These are phyloP conservation scores for Phytomonas francai DNA, from an alignment of 208 protist species.

Conservation along the genomic window DNA sequence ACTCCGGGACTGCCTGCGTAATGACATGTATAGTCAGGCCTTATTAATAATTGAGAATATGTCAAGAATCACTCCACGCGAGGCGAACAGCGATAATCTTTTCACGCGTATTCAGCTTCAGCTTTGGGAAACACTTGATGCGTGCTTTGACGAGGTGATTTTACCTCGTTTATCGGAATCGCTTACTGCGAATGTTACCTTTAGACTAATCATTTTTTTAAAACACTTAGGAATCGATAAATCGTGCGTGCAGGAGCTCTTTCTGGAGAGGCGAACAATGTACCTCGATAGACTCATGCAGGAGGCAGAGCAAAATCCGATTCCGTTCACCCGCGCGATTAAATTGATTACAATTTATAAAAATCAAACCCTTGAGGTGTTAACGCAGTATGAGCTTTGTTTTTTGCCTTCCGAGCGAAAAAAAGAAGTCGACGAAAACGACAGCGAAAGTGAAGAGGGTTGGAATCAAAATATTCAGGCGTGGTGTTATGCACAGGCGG, in stretches of 20 bases:
- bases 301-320: conserved; percentile 30
- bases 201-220: conserved; percentile 59
- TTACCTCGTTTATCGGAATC: conserved; percentile 50
- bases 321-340: conserved; percentile 54
- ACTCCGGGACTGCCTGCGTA: conserved; percentile 55
- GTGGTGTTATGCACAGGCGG: conserved; percentile 53
- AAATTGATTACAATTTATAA: conserved; percentile 64
- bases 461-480: conserved; percentile 20
- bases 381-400: conserved; percentile 69
- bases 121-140: conserved; percentile 27
- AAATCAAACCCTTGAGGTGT: conserved; percentile 63
- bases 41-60: conserved; percentile 66
- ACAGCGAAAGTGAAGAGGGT: background rate
- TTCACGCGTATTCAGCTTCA: conserved; percentile 22
- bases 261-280: conserved; percentile 36
- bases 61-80: conserved; percentile 23
- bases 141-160: conserved; percentile 31
- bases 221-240: conserved; percentile 34
- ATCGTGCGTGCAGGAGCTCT: conserved; percentile 30
- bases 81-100: conserved; percentile 21
- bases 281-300: conserved; percentile 35
- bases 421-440: background rate
- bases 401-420: conserved; percentile 23
- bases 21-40: conserved; percentile 79
- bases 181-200: conserved; percentile 53